Base-by-base conservation (phyloP, 2,329 filamentous ascomycete genomes). In the Claviceps pazoutovae region DNA sequence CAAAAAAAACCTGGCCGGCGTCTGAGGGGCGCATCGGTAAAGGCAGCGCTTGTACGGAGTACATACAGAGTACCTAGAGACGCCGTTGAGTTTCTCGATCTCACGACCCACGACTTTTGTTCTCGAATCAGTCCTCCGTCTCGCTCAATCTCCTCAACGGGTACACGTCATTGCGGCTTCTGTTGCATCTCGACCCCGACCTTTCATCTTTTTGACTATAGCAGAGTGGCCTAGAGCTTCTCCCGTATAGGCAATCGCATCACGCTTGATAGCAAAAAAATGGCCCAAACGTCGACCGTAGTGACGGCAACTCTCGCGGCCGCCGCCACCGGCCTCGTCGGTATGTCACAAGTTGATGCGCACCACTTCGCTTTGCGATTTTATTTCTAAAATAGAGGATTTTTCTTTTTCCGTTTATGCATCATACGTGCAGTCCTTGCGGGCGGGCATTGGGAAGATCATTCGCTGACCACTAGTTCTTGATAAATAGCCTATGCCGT, bases 291-390 rank as follows among this genome's bases (percentile, higher is more conserved):
- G 56, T 72, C 70, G 56, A 78, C 73, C 57, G 63, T 82, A 64
- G 74, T 79, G 66, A 80, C 78, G 64, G 76, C 79, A 65, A 78
- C 78, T 53, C 74, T 80, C 62, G 79, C 78, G 62, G 79, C 78
- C 48, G 68, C 77, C 58, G 78, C 78, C 53, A 78, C 79, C 50
- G 79, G 77, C 57, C 56, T 82, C 51, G 62, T 82, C 60, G 80
- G 80, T 84, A 74, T 63, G 55, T 55, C 42, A n/a, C 17, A 43
- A 23, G 14, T 16, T n/a, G 16, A 45, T 46, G 46, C 48, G 49
- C 52, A 36, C 38, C 5, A 34, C 4, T 46, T 14, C 39, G 7
- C 1, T 23, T n/a, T 44, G 4, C 41, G 4, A 3, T 26, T 30
- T 48, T 3, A 34, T 14, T 5, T 34, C 30, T 11, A 0, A 11